These are phyloP conservation scores for Suhomyces xylopsoci DNA, from an alignment of 805 yeast genomes.

Conservation along the genomic window DNA sequence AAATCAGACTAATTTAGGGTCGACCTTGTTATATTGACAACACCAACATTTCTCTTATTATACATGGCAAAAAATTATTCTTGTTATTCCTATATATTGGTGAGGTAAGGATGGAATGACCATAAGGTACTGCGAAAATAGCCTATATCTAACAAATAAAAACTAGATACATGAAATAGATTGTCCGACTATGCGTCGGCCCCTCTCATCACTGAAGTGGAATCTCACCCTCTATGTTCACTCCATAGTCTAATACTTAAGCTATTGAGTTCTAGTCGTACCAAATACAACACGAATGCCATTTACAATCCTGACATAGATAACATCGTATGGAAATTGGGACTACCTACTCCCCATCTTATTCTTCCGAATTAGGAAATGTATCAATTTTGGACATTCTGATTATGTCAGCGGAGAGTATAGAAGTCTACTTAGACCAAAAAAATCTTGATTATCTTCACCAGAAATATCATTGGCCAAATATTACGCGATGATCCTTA, in stretches of 20 bases:
- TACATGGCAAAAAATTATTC: neutral
- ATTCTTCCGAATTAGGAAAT: neutral
- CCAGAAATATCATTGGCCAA: neutral
- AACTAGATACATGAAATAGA: neutral
- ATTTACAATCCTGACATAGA: neutral
- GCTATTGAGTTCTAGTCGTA: neutral
- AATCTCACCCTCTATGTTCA: neutral
- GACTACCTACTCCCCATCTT: neutral
- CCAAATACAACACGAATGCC: neutral
- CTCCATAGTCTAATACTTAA: neutral
- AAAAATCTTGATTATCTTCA: neutral
- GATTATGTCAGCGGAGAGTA: neutral
- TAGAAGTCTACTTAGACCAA: neutral
- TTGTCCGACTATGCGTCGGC: neutral
- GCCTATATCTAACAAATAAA: neutral
- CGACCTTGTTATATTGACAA: neutral
- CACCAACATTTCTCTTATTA: neutral
- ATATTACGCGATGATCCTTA: neutral
- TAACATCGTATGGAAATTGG: neutral
- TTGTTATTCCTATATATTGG: neutral
- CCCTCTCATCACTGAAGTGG: neutral
- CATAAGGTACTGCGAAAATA: neutral
- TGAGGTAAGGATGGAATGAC: neutral
- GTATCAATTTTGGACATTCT: neutral
- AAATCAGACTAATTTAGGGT: neutral